A percentile compares a stretch with the other conserved stretches of the same genome.
Conservation (phyloP, 345 rosid species). For the Citrus maxima region DNA sequence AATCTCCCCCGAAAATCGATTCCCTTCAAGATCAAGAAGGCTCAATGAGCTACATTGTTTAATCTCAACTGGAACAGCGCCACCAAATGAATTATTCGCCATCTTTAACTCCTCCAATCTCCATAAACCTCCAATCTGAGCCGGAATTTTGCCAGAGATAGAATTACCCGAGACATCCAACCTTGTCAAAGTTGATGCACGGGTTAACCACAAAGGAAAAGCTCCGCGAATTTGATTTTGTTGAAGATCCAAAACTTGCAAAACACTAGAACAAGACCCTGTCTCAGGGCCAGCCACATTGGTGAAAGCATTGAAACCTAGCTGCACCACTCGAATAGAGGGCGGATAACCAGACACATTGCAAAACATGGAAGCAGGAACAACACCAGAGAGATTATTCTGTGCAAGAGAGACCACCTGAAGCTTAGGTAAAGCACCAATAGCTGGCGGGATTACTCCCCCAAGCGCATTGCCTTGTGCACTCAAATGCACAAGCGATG, state of each 20-base stretch:
- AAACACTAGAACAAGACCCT: slow-evolving; percentile 41
- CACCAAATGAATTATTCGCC: slow-evolving; percentile 68
- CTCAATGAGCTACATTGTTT: slow-evolving; percentile 59
- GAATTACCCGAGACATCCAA: slow-evolving; percentile 72
- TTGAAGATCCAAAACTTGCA: slow-evolving; percentile 65
- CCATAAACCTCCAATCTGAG: slow-evolving; percentile 51
- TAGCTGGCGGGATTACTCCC: slow-evolving; percentile 72
- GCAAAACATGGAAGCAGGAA: slow-evolving; percentile 68
- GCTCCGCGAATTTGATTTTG: slow-evolving; percentile 48
- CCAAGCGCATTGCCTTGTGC: slow-evolving; percentile 63
- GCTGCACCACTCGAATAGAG: slow-evolving; percentile 55
- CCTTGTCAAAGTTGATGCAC: slow-evolving; percentile 33
- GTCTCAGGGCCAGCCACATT: slow-evolving; percentile 43
- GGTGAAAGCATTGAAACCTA: slow-evolving; percentile 60
- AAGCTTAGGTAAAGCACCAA: slow-evolving; percentile 63
- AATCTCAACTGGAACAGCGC: slow-evolving; percentile 56
- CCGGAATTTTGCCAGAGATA: slow-evolving; percentile 63
- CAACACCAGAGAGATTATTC: slow-evolving; percentile 64
- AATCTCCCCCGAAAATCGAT: slow-evolving; percentile 53
- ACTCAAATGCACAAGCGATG: slow-evolving; percentile 76
- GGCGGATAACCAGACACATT: slow-evolving; percentile 43
- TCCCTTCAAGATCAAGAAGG: slow-evolving; percentile 70
- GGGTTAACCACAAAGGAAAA: slow-evolving; percentile 69
- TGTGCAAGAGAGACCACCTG: slow-evolving; percentile 59
- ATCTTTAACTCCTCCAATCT: slow-evolving; percentile 56